Percentiles rank a stretch among this genome's conserved stretches.
Evolutionary conservation across 2,329 filamentous ascomycete species (phyloP).

Genomic region (Trichoderma guizhouense): DNA sequence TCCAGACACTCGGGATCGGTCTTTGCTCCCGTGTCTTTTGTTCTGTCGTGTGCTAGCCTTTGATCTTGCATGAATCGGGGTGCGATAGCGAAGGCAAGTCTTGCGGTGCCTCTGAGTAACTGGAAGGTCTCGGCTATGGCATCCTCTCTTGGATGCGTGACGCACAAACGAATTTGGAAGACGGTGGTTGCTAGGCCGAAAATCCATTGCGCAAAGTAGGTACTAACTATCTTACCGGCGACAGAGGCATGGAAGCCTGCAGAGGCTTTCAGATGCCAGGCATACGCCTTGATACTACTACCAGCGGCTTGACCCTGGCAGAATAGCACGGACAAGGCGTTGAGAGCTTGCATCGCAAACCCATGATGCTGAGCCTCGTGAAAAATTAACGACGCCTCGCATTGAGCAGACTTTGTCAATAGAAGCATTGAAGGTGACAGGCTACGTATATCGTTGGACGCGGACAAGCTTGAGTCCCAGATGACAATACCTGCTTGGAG

Average conservation of each 20-base stretch:
- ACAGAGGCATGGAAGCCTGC: neutral
- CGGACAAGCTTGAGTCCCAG: neutral
- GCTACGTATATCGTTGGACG: neutral
- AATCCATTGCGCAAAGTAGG: neutral
- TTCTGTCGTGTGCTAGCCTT: neutral
- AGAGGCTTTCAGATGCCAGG: neutral
- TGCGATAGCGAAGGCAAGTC: neutral
- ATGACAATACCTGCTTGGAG: neutral
- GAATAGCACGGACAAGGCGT: neutral
- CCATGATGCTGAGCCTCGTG: neutral
- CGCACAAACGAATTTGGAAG: neutral
- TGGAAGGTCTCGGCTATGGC: neutral
- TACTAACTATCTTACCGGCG: neutral
- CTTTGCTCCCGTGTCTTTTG: neutral
- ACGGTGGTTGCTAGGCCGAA: neutral
- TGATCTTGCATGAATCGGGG: neutral
- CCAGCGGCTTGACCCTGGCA: neutral
- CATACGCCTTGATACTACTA: neutral
- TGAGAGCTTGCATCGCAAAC: neutral
- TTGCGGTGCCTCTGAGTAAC: neutral
- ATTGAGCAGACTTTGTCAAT: neutral
- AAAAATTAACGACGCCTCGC: neutral
- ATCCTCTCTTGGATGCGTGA: neutral
- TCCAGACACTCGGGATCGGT: neutral
- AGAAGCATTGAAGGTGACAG: neutral